phyloP scores from a whole-genome alignment of 768 basidiomycete genomes.

The Hortiboletus campestris region DNA sequence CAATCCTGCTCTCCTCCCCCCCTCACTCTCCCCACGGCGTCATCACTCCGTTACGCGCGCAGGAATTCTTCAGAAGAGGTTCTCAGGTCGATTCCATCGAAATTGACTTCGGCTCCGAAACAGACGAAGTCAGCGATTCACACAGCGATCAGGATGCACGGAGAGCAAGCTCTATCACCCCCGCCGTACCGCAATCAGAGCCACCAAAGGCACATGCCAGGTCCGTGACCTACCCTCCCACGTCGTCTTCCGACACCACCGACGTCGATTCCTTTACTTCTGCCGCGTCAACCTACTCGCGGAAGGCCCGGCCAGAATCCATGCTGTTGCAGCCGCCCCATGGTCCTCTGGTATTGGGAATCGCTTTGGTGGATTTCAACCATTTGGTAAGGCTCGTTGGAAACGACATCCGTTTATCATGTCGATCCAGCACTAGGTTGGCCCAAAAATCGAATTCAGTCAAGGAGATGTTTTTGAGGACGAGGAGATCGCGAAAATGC shows the following conservation, averaged over 20 bases:
- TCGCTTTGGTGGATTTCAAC: slow-evolving; percentile 94
- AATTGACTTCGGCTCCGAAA: slow-evolving; percentile 54
- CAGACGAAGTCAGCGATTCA: slow-evolving; percentile 53
- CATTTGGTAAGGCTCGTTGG: slow-evolving; percentile 62
- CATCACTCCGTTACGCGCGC: slow-evolving; percentile 19
- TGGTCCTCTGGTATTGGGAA: slow-evolving; percentile 71
- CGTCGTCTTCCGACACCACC: slow-evolving; percentile 41
- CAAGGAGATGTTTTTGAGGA: slow-evolving; percentile 79
- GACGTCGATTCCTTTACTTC: slow-evolving; percentile 62
- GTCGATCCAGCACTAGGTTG: slow-evolving; percentile 54
- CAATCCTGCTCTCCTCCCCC: slow-evolving; percentile 72
- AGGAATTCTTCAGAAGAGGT: slow-evolving; percentile 38
- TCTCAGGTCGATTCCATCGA: slow-evolving; percentile 49
- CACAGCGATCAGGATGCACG: slow-evolving; percentile 32
- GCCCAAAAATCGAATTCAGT: slow-evolving; percentile 86
- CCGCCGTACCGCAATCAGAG: slow-evolving; percentile 43
- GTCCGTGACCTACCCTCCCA: slow-evolving; percentile 61
- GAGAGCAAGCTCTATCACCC: slow-evolving; percentile 51
- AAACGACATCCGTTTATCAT: slow-evolving; percentile 8
- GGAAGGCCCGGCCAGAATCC: slow-evolving; percentile 78
- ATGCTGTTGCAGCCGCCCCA: slow-evolving; percentile 57
- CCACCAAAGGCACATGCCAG: slow-evolving; percentile 34
- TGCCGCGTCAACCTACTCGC: slow-evolving; percentile 50
- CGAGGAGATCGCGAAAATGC: slow-evolving; percentile 77
- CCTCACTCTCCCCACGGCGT: slow-evolving; percentile 47